Evolutionary conservation across 768 basidiomycete genomes (phyloP).

Genomic region (Pisolithus tinctorius): DNA sequence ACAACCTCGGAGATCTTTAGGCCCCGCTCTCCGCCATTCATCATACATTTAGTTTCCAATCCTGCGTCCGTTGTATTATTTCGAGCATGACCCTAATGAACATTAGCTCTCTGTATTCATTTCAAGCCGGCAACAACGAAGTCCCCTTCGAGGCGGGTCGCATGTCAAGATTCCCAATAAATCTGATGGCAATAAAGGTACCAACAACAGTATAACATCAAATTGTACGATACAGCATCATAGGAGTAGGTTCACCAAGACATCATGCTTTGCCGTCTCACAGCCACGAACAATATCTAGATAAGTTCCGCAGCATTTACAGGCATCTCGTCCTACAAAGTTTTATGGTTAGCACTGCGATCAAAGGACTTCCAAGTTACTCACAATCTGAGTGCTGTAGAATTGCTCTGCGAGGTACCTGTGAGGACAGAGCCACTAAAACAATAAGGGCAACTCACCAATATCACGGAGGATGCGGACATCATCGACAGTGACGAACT

Average conservation of each 20-base stretch:
- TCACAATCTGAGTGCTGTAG: constrained; percentile 90
- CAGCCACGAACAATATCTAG: constrained; percentile 32
- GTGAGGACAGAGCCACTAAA: constrained; percentile 7
- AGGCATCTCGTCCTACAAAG: constrained; percentile 89
- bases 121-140: too few relatives aligned
- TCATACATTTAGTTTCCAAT: constrained; percentile 9
- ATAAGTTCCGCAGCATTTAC: constrained; percentile 97
- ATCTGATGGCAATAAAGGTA: constrained; percentile 1
- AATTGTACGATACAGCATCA: constrained; percentile 6
- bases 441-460: constrained; percentile 42
- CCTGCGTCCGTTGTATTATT: not conserved
- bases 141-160: too few relatives aligned
- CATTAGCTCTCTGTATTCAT: too few relatives aligned
- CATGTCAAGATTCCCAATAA: not conserved
- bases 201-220: not conserved
- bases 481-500: constrained; percentile 94
- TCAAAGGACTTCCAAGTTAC: constrained; percentile 14
- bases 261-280: constrained; percentile 2
- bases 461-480: constrained; percentile 96
- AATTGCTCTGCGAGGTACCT: constrained; percentile 65
- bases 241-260: constrained; percentile 3
- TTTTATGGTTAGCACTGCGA: constrained; percentile 13
- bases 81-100: not conserved
- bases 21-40: constrained; percentile 7
- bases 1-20: constrained; percentile 76